Evolutionary conservation across 495 filamentous ascomycete genomes (phyloP), one percentile per base, ranked within the genome.

Genomic region (Hypoxylon rickii): DNA sequence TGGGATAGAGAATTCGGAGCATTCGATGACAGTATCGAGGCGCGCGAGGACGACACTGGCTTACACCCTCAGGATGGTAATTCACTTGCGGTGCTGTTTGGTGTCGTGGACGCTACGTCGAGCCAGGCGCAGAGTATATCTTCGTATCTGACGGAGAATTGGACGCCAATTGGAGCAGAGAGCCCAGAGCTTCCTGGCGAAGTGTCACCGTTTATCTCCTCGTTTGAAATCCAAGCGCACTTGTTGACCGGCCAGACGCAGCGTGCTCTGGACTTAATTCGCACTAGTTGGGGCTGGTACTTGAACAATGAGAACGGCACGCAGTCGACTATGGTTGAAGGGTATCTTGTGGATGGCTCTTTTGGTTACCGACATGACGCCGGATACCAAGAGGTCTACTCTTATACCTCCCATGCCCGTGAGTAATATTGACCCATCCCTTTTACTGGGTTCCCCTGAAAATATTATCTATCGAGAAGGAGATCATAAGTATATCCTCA

Each of bases 191-290:
- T 85, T 4, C 74, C 76, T 2, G 78, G 80, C 13, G 83, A 84
- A 49, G 76, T 89, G 38, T 84, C 79, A 8, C 79, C 84, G 0
- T 87, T 87, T 67, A 84, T 86, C 52, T 80, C 80, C 2, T 79
- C 79, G 10, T 83, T 87, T 53, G 85, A 89, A 57, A 76, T 89
- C 20, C 79, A 84, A 65, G 82, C 79, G 12, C 85, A 87, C 49
- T 76, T 86, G 40, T 66, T 74, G 2, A 80, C 76, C 5, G 70
- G 74, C 3, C 72, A 83, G 48, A 65, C 80, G 15, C 65, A 64
- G 7, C 75, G 79, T 18, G 83, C 83, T 2, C 69, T 88, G 3
- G 79, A 81, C 13, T 74, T 89, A 11, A 85, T 86, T 62, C 73
- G 80, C 12, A 69, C 75, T 12, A 76, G 74, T 46, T 89, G 86